Evolutionary conservation across 2,329 filamentous ascomycete genomes (phyloP).

Genomic region (Diaporthe helianthi): DNA sequence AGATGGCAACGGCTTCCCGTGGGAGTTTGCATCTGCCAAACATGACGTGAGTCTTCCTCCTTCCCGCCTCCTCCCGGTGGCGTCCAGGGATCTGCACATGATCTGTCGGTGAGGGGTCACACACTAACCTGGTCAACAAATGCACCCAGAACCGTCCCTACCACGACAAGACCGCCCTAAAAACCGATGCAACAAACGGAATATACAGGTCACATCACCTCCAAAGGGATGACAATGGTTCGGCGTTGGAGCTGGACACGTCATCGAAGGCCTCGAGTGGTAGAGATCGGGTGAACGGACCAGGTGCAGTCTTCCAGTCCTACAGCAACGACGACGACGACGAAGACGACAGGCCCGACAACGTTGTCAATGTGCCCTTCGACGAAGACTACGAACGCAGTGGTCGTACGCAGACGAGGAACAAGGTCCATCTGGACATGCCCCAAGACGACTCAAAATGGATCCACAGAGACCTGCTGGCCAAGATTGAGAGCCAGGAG

Average conservation of each 20-base stretch:
- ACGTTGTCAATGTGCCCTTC: conserved; percentile 50
- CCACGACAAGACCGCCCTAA: conserved; percentile 30
- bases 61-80: not conserved
- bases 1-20: conserved; percentile 52
- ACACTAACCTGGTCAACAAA: not conserved
- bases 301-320: conserved; percentile 30
- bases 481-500: conserved; percentile 80
- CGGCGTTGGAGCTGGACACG: conserved; percentile 13
- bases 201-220: conserved; percentile 32
- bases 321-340: conserved; percentile 38
- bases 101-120: conserved; percentile 22
- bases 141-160: conserved; percentile 33
- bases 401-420: conserved; percentile 36
- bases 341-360: conserved; percentile 53
- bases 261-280: conserved; percentile 29
- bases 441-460: conserved; percentile 73
- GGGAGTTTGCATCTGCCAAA: conserved; percentile 48
- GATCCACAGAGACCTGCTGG: conserved; percentile 87
- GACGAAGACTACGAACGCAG: conserved; percentile 38
- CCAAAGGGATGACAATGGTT: conserved; percentile 34
- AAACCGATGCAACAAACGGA: conserved; percentile 32
- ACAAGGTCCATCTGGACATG: conserved; percentile 42
- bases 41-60: conserved; percentile 47
- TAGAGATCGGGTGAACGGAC: conserved; percentile 26
- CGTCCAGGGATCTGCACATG: conserved; percentile 9